phyloP scores from a whole-genome alignment of 805 yeast species.

The Geotrichum ghanense region DNA sequence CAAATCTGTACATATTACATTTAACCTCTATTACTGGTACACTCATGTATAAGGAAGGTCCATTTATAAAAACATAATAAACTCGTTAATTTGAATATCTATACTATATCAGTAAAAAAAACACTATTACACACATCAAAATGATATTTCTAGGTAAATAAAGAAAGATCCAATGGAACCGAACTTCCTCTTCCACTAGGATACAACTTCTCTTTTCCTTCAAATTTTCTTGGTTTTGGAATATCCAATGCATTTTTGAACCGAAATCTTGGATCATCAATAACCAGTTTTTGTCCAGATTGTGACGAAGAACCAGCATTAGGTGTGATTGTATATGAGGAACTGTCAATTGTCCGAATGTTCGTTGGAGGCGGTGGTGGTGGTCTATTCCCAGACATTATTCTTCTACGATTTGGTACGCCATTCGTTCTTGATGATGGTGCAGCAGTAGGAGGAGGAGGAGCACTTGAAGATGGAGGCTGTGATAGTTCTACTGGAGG shows the following conservation, averaged over 20 bases:
- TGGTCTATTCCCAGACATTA: conserved; percentile 12
- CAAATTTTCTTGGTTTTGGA: conserved; percentile 81
- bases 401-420: conserved; percentile 16
- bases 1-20: conserved; percentile 4
- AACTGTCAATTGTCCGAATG: conserved; percentile 50
- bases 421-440: conserved; percentile 12
- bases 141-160: conserved; percentile 16
- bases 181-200: conserved; percentile 95
- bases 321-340: conserved; percentile 51
- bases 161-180: conserved; percentile 62
- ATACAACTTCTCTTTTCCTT: conserved; percentile 62
- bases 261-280: conserved; percentile 65
- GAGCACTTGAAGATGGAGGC: conserved; percentile 5
- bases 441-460: conserved; percentile 12
- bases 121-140: background rate
- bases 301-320: conserved; percentile 14
- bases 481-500: too few species aligned
- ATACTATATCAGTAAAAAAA: background rate
- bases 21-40: background rate
- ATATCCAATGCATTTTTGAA: conserved; percentile 57
- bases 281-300: conserved; percentile 26
- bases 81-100: conserved; percentile 10
- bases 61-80: conserved; percentile 4
- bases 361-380: conserved; percentile 27
- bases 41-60: background rate